Evolutionary conservation across 768 basidiomycete species (phyloP).

Genomic region (Lactarius deliciosus): DNA sequence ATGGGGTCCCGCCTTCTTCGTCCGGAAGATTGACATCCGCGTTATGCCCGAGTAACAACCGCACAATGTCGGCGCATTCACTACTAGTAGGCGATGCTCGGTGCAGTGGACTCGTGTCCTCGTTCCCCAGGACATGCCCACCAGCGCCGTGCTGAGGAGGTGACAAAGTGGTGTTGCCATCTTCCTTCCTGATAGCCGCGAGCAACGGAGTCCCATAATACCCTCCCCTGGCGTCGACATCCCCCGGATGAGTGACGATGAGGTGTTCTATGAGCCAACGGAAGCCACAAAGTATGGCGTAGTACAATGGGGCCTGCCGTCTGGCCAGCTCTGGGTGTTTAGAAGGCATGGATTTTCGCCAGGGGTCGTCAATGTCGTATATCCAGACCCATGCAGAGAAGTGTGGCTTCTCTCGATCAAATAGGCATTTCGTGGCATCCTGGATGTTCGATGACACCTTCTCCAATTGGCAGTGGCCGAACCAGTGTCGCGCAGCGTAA

Average conservation of each 20-base stretch:
- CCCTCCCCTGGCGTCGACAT: slow-evolving; percentile 2
- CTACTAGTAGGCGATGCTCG: neutral
- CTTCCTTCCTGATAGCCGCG: neutral
- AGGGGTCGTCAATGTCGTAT: neutral
- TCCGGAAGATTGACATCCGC: neutral
- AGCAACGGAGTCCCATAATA: neutral
- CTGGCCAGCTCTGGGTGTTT: neutral
- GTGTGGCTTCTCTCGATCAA: neutral
- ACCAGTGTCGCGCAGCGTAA: slow-evolving; percentile 4
- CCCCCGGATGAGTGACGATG: neutral
- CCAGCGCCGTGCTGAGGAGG: too few relatives aligned
- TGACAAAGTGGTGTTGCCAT: neutral
- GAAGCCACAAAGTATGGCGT: slow-evolving; percentile 3
- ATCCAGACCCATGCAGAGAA: neutral
- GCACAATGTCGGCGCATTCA: neutral
- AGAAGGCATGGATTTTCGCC: neutral
- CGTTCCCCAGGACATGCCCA: too few relatives aligned
- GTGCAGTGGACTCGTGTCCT: too few relatives aligned
- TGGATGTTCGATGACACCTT: neutral
- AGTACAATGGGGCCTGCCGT: neutral
- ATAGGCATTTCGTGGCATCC: neutral
- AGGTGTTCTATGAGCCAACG: neutral
- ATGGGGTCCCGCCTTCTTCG: too few relatives aligned
- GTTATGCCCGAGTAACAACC: neutral
- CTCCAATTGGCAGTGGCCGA: neutral